A percentile compares a stretch with the other conserved stretches of the same genome.
Conservation (phyloP, 805 yeast genomes). For the Metschnikowia arizonensis region DNA sequence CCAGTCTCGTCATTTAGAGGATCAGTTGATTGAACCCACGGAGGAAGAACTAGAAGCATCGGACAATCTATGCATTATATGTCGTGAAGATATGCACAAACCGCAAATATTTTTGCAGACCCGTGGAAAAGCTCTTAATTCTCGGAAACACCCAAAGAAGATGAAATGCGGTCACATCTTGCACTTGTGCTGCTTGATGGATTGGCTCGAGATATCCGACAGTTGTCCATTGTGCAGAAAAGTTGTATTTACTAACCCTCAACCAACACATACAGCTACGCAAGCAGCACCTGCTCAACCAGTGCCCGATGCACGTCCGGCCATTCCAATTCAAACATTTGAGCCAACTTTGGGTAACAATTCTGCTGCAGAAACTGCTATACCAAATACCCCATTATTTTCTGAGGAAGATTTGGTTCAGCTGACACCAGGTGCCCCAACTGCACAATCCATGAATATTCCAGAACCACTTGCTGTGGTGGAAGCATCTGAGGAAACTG, state of each 20-base stretch:
- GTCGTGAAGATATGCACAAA: conserved; percentile 82
- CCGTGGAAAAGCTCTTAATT: conserved; percentile 21
- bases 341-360: background rate
- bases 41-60: conserved; percentile 51
- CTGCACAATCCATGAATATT: background rate
- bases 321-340: background rate
- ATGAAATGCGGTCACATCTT: conserved; percentile 82
- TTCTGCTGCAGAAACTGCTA: background rate
- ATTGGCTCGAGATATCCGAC: conserved; percentile 90
- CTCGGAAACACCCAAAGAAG: conserved; percentile 61
- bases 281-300: background rate
- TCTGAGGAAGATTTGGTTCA: background rate
- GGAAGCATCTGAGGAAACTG: background rate
- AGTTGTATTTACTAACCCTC: conserved; percentile 43
- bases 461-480: background rate
- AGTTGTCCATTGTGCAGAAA: conserved; percentile 91
- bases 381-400: background rate
- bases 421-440: background rate
- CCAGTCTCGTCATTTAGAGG: conserved; percentile 60
- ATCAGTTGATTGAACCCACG: conserved; percentile 59
- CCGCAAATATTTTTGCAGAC: conserved; percentile 31
- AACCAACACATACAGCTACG: background rate
- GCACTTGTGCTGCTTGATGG: conserved; percentile 84
- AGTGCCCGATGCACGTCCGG: conserved; percentile 1
- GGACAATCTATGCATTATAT: conserved; percentile 74